Evolutionary conservation across 192 early-diverging fungal genomes (phyloP), one percentile per base, ranked within the genome.

Genomic region (Thoreauomyces humboldtii): DNA sequence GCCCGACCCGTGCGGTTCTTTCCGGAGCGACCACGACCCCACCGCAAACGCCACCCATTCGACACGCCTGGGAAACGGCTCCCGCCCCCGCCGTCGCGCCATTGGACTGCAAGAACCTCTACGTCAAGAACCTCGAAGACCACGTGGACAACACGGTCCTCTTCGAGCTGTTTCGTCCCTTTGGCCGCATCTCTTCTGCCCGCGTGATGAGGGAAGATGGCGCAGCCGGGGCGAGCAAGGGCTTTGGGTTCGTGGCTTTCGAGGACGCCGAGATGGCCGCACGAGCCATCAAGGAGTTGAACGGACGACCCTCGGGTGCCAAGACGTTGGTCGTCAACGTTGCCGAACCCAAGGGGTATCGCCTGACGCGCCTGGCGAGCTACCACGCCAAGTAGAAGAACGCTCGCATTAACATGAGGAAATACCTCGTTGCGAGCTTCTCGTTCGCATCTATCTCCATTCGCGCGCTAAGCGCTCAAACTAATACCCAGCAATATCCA

Each of bases 201-300:
- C 63, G 69, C 24, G 77, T 81, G n/a, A 81, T 81, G 79, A 52
- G 56, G 45, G n/a, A n/a, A n/a, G 81, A 87, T 58, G 78, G 82
- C 28, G 21, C 42, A 4, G 67, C 53, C 2, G 76, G 79, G 46
- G 11, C 25, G 24, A 75, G 72, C 58, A 79, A 77, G 59, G 79
- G 79, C 17, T 81, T 81, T 47, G 79, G 79, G 7, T 81, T 81
- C 50, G 79, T 81, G 9, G 60, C 63, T 14, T 81, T 68, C 48
- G 67, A 71, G 24, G 58, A 46, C 27, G 53, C 73, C 38, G 75
- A 70, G 24, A 50, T 47, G 63, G 79, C 79, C 3, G 37, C 33
- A 11, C 6, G 47, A 32, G 79, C 79, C 2, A 19, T 81, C 19
- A 24, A 17, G 3, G 79, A 70, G 59, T 45, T 81, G 71, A 76